Percentiles rank a stretch among this genome's conserved stretches.
phyloP scores from a whole-genome alignment of 2,329 filamentous ascomycete genomes.

The Colletotrichum shisoi region DNA sequence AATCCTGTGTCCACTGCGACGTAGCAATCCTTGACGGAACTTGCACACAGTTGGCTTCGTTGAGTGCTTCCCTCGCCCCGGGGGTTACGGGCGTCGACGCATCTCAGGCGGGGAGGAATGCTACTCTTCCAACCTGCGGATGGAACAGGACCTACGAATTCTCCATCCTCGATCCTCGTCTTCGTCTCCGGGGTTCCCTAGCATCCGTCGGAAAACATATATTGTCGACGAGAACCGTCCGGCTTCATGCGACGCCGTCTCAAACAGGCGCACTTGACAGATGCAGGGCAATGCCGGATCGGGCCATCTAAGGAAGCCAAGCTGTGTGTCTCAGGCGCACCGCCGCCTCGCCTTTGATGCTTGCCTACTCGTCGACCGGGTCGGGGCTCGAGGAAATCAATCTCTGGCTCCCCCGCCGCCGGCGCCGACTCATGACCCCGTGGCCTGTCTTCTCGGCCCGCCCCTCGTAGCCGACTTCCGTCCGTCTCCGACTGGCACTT shows the following conservation, averaged over 20 bases:
- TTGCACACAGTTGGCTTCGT: background rate
- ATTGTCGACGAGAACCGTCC: slow-evolving; percentile 16
- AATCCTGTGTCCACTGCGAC: background rate
- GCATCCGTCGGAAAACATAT: slow-evolving; percentile 23
- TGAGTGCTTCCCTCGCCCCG: slow-evolving; percentile 17
- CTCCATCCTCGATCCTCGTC: background rate
- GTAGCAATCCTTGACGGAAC: background rate
- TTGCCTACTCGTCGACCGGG: no score
- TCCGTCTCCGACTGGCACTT: slow-evolving; percentile 29
- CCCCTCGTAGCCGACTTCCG: slow-evolving; percentile 26
- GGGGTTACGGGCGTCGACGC: background rate
- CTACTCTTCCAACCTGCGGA: background rate
- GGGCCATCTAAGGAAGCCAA: background rate
- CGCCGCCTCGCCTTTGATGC: background rate
- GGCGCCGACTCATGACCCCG: slow-evolving; percentile 30
- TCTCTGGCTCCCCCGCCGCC: slow-evolving; percentile 9
- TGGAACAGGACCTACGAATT: slow-evolving; percentile 6
- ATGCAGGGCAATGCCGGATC: background rate
- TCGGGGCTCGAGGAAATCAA: background rate
- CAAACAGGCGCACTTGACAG: background rate
- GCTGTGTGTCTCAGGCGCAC: background rate
- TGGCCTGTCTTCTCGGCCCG: slow-evolving; percentile 28
- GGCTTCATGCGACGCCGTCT: slow-evolving; percentile 6
- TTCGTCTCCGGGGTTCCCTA: slow-evolving; percentile 18
- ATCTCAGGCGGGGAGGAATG: background rate